Percentiles rank a stretch among this genome's conserved stretches.
Evolutionary conservation across 1,284 basidiomycete genomes (phyloP).

Genomic region (Rhodofomes roseus): DNA sequence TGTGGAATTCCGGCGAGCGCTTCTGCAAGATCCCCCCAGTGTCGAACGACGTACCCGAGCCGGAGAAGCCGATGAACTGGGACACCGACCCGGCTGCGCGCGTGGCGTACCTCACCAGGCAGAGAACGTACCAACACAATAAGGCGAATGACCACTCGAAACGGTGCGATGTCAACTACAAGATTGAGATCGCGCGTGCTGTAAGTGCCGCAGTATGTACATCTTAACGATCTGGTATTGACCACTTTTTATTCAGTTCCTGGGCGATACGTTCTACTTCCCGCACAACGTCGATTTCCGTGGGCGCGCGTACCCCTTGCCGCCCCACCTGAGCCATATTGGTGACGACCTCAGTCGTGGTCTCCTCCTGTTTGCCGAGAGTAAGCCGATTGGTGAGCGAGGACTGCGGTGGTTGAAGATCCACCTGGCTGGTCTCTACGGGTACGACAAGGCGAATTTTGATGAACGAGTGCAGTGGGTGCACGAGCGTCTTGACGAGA

Average conservation of each 20-base stretch:
- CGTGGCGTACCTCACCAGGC: constrained; percentile 54
- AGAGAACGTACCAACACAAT: constrained; percentile 58
- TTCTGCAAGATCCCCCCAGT: constrained; percentile 79
- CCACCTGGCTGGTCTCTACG: constrained; percentile 90
- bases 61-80: constrained; percentile 57
- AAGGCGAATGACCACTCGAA: constrained; percentile 86
- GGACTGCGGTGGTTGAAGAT: constrained; percentile 88
- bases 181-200: constrained; percentile 93
- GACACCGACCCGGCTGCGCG: constrained; percentile 68
- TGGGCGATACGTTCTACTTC: constrained; percentile 86
- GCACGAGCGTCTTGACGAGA: constrained; percentile 68
- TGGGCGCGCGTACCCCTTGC: constrained; percentile 95
- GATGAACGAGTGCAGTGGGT: constrained; percentile 86
- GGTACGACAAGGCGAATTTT: constrained; percentile 94
- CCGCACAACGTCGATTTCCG: constrained; percentile 99
- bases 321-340: constrained; percentile 94
- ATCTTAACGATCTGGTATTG: too few relatives aligned
- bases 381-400: constrained; percentile 75
- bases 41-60: constrained; percentile 56
- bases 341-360: constrained; percentile 95
- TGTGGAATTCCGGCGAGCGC: constrained; percentile 83
- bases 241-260: too few relatives aligned
- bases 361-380: constrained; percentile 81
- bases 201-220: constrained; percentile 47
- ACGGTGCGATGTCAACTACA: constrained; percentile 94